phyloP scores from a whole-genome alignment of 495 filamentous ascomycete species.

The Lasiosphaeria miniovina region DNA sequence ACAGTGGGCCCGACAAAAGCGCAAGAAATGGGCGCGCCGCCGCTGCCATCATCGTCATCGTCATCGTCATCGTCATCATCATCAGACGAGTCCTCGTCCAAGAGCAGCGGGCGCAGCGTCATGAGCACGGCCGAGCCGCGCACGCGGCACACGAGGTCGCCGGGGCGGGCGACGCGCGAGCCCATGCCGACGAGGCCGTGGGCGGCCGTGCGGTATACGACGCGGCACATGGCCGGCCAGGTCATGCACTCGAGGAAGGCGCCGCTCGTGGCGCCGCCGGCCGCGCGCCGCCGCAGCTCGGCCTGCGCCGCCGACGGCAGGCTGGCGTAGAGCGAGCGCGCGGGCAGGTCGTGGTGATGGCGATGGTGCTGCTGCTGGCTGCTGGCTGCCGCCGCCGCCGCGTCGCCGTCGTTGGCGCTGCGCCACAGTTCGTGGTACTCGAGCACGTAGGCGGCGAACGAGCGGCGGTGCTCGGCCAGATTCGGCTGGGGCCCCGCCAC shows the following conservation, averaged over 20 bases:
- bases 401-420: neutral
- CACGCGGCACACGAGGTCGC: conserved; percentile 21
- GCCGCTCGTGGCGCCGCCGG: conserved; percentile 9
- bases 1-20: conserved; percentile 15
- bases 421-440: conserved; percentile 15
- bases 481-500: conserved; percentile 11
- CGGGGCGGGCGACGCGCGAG: conserved; percentile 15
- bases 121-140: conserved; percentile 12
- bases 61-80: neutral
- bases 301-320: conserved; percentile 12
- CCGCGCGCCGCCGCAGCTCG: conserved; percentile 11
- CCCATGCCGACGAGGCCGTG: conserved; percentile 16
- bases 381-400: too few species aligned
- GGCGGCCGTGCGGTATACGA: conserved; percentile 17
- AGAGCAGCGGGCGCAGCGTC: conserved; percentile 11
- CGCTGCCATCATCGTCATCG: neutral
- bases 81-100: too few species aligned
- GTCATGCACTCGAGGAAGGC: conserved; percentile 23
- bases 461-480: conserved; percentile 11
- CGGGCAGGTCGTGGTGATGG: neutral
- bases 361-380: neutral
- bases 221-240: conserved; percentile 22
- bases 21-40: conserved; percentile 7
- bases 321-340: conserved; percentile 12
- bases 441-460: conserved; percentile 20